These are phyloP conservation scores for Vachellia pachyceras DNA, from an alignment of 306 rosid species.

Conservation along the genomic window DNA sequence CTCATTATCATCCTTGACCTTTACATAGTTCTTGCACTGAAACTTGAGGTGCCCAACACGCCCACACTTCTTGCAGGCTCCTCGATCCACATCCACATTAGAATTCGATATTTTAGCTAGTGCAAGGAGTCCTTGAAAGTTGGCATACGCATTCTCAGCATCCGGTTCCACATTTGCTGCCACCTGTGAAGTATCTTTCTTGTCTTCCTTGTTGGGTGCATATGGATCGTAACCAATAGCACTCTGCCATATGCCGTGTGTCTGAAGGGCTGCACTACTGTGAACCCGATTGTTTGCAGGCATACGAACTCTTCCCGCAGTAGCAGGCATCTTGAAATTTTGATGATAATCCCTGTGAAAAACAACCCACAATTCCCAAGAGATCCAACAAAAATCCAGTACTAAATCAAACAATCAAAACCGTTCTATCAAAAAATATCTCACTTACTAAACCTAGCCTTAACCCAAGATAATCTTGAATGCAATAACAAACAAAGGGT, in stretches of 20 bases:
- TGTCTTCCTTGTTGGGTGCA: slow-evolving; percentile 88
- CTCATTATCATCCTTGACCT: slow-evolving; percentile 66
- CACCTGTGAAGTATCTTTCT: slow-evolving; percentile 54
- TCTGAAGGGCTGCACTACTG: slow-evolving; percentile 97
- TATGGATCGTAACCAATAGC: slow-evolving; percentile 95
- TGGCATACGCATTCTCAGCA: slow-evolving; percentile 89
- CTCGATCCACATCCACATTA: slow-evolving; percentile 75
- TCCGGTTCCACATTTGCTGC: slow-evolving; percentile 63
- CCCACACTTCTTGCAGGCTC: slow-evolving; percentile 91
- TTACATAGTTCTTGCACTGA: slow-evolving; percentile 90
- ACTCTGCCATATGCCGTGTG: slow-evolving; percentile 98
- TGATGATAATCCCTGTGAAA: slow-evolving; percentile 38
- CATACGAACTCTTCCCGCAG: slow-evolving; percentile 99
- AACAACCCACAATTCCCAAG: neutral
- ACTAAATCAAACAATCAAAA: neutral
- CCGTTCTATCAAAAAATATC: neutral
- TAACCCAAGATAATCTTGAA: neutral
- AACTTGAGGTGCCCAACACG: slow-evolving; percentile 94
- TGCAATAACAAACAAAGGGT: neutral
- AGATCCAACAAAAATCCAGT: neutral
- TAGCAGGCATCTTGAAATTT: slow-evolving; percentile 83
- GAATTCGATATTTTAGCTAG: slow-evolving; percentile 89
- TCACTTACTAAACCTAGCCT: neutral
- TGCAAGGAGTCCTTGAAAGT: slow-evolving; percentile 91
- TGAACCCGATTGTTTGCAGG: slow-evolving; percentile 97